These are phyloP conservation scores for Cladosporium cucumerinum DNA, from an alignment of 2,329 filamentous ascomycete genomes.

Conservation along the genomic window DNA sequence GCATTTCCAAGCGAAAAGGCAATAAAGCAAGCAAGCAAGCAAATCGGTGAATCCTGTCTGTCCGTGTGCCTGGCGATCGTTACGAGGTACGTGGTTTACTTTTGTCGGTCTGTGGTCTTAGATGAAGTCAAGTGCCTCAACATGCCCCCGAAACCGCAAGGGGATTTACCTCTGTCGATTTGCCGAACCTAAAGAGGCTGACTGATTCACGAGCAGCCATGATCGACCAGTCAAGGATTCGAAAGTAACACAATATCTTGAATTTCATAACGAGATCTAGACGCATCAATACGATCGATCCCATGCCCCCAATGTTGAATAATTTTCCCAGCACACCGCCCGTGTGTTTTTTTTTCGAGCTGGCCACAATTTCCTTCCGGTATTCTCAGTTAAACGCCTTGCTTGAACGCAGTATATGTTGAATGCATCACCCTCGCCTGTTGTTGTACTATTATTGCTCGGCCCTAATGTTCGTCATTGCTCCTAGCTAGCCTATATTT, in stretches of 20 bases:
- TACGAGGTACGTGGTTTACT: neutral
- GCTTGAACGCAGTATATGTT: conserved; percentile 21
- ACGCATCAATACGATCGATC: neutral
- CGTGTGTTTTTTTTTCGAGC: neutral
- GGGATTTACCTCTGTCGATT: neutral
- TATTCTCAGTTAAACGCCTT: conserved; percentile 12
- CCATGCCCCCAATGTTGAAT: conserved; percentile 9
- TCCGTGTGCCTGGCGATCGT: neutral
- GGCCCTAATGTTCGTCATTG: neutral
- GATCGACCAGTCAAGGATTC: neutral
- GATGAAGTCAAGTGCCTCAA: neutral
- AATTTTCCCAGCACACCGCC: neutral
- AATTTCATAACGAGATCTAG: neutral
- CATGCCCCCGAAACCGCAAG: neutral
- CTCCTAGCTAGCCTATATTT: neutral
- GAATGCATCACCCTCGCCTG: conserved; percentile 5
- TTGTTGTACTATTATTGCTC: neutral
- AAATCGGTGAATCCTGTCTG: neutral
- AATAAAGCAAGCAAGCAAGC: neutral
- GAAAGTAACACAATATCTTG: neutral
- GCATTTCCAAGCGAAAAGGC: conserved; percentile 4
- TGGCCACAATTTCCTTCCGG: neutral
- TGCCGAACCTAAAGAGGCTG: neutral
- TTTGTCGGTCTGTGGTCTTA: neutral
- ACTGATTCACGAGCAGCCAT: neutral